Evolutionary conservation across 2,329 filamentous ascomycete species (phyloP), one percentile per base, ranked within the genome.

Genomic region (Fusarium robinianum): DNA sequence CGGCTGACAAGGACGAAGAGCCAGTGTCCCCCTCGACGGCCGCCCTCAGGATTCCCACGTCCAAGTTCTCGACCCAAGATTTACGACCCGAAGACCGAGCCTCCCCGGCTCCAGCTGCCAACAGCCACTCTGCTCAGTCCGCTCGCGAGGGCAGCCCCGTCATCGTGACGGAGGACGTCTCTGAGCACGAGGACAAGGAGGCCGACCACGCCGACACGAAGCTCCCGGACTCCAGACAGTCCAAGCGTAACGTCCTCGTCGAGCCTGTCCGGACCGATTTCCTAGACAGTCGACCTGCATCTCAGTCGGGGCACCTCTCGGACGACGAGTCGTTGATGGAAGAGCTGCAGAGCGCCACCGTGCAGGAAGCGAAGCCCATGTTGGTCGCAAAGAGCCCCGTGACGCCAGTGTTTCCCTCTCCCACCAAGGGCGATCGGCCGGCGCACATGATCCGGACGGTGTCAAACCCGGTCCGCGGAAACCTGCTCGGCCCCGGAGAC

Each of bases 311-410:
- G 26, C 78, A 79, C 63, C 70, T 81, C 26, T 77, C 70, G 17
- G 84, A 87, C n/a, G 88, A 92, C 64, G 88, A 94, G 62, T 85
- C 83, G 11, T 80, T 91, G 51, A 87, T 95, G 80, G 87, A 95
- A 44, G 90, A 95, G 68, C 72, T 95, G 41, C 87, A 89, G 58
- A 87, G 82, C 41, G 90, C 90, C 18, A 90, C 86, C 3, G 73
- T 95, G 12, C 80, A 94, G 63, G 83, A 96, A 70, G 90, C 90
- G n/a, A 86, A 85, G 63, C 85, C 88, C 3, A 81, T 95, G 52
- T 79, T 80, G 2, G 83, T 94, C 7, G 83, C 87, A 15, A 91
- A 90, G 66, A 90, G 90, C n/a, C 88, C 90, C n/a, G 80, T 87
- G 27, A 85, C 80, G 10, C 80, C 87, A 1, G 78, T 83, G 39